These are phyloP conservation scores for Metarhizium sp. DNA, from an alignment of 2,329 filamentous ascomycete species.

Conservation along the genomic window DNA sequence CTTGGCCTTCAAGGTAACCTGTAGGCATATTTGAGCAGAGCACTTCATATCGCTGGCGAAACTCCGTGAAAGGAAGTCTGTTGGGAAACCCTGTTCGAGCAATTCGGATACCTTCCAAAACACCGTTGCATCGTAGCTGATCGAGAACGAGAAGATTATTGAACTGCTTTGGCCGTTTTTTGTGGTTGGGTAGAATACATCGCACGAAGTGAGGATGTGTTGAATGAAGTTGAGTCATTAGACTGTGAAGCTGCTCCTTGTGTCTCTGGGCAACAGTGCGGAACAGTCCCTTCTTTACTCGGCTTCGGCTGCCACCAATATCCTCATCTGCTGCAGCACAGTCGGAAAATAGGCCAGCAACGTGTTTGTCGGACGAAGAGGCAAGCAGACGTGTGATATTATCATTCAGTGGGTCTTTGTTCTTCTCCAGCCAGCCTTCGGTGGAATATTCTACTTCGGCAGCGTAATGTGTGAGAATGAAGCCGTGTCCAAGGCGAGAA, in stretches of 20 bases:
- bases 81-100: slow-evolving; percentile 96
- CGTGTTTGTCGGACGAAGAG: slow-evolving; percentile 70
- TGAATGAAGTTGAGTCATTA: slow-evolving; percentile 90
- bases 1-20: slow-evolving; percentile 84
- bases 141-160: slow-evolving; percentile 88
- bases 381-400: slow-evolving; percentile 87
- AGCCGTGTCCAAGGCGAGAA: slow-evolving; percentile 81
- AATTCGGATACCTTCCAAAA: slow-evolving; percentile 96
- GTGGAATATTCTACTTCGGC: slow-evolving; percentile 97
- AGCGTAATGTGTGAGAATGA: slow-evolving; percentile 93
- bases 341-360: slow-evolving; percentile 78
- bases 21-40: slow-evolving; percentile 82
- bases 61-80: slow-evolving; percentile 82
- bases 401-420: slow-evolving; percentile 97
- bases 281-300: slow-evolving; percentile 96
- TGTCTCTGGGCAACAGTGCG: slow-evolving; percentile 92
- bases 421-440: slow-evolving; percentile 93
- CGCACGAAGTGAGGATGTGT: slow-evolving; percentile 98
- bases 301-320: slow-evolving; percentile 54
- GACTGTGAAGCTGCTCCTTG: slow-evolving; percentile 93
- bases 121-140: slow-evolving; percentile 96
- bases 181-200: slow-evolving; percentile 96
- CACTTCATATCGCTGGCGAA: slow-evolving; percentile 91
- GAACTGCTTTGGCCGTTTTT: slow-evolving; percentile 90
- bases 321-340: slow-evolving; percentile 79